Percentiles rank a stretch among this genome's conserved stretches.
Conservation (phyloP, 805 yeast genomes). For the Saturnispora dispora region DNA sequence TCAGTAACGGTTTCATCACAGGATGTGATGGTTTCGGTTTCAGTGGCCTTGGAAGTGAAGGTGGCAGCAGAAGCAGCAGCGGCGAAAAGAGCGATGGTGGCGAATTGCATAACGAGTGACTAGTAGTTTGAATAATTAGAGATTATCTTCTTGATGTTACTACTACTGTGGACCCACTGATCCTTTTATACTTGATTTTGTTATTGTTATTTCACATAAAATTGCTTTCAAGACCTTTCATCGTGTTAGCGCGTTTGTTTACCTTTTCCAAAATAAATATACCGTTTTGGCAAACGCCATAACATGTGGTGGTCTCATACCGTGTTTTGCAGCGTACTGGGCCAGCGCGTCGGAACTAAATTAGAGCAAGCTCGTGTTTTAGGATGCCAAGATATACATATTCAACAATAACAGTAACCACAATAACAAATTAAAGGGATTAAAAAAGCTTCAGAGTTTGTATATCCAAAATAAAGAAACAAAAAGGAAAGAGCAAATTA, state of each 20-base stretch:
- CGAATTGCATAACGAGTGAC: conserved; percentile 37
- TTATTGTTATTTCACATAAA: background rate
- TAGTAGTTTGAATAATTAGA: conserved; percentile 6
- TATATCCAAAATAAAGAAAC: too few species aligned
- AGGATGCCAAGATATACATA: background rate
- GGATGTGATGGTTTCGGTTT: conserved; percentile 32
- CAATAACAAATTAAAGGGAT: background rate
- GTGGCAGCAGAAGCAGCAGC: conserved; percentile 24
- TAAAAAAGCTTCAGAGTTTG: background rate
- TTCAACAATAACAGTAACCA: background rate
- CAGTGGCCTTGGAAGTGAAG: conserved; percentile 28
- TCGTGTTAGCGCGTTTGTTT: background rate
- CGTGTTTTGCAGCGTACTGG: background rate
- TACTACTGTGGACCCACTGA: background rate
- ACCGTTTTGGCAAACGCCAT: background rate
- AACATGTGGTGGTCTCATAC: background rate
- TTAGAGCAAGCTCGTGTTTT: background rate
- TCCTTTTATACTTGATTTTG: background rate
- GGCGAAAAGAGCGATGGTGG: conserved; percentile 32
- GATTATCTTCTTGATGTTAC: background rate
- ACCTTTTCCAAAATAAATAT: background rate
- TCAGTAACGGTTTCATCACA: conserved; percentile 31
- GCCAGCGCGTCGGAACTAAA: background rate
- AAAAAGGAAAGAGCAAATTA: background rate
- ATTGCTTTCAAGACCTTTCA: background rate